These are phyloP conservation scores for Chlamydomonas asymmetrica DNA, from an alignment of 139 green algal genomes.

Conservation along the genomic window DNA sequence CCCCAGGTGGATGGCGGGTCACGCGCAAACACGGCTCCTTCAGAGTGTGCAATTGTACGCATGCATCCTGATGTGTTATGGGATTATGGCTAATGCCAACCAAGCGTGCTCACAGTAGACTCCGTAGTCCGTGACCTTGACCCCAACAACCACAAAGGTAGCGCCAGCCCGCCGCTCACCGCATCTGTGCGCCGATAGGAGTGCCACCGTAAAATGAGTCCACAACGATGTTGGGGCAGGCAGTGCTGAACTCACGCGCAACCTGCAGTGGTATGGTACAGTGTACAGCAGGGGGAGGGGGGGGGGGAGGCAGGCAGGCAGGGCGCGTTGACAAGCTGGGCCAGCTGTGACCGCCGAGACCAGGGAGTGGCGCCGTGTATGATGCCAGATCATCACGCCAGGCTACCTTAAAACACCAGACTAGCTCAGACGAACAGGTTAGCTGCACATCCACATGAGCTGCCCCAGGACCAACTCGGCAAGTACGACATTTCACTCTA, in stretches of 20 bases:
- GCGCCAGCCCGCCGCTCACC: background rate
- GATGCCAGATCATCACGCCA: no score
- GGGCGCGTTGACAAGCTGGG: background rate
- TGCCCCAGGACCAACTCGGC: background rate
- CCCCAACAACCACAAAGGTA: background rate
- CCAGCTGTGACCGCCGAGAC: no score
- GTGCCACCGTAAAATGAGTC: conserved; percentile 89
- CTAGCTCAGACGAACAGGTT: no score
- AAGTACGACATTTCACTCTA: no score
- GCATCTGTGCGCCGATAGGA: conserved; percentile 57
- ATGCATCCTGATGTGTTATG: no score
- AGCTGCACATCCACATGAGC: background rate
- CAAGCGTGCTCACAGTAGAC: background rate
- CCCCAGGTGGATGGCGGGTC: no score
- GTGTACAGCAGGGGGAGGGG: background rate
- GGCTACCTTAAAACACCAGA: no score
- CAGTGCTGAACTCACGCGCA: conserved; percentile 87
- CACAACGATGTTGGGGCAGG: conserved; percentile 66
- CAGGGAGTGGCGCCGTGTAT: no score
- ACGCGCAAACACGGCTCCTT: no score
- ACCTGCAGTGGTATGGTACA: no score
- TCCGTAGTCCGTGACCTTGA: background rate
- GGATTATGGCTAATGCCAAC: no score
- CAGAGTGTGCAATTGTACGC: no score
- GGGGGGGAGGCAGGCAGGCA: background rate